Evolutionary conservation across 108 stramenopile genomes (phyloP).

Genomic region (Nitzschia inconspicua): DNA sequence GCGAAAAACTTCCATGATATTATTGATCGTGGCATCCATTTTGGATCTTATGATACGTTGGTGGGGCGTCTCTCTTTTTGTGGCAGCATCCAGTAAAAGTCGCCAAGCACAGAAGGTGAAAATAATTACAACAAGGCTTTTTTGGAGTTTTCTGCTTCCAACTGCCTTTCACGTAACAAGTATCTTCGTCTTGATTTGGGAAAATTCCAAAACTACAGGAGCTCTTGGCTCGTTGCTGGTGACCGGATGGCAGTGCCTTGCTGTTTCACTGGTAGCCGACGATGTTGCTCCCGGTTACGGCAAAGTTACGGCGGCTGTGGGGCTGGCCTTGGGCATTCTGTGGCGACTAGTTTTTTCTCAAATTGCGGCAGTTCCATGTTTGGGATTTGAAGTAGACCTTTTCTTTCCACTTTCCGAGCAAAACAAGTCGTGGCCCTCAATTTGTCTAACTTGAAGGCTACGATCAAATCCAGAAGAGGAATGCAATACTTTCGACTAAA

Average conservation of each 20-base stretch:
- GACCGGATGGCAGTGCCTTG: slow-evolving; percentile 26
- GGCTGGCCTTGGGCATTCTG: background rate
- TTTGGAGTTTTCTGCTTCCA: slow-evolving; percentile 38
- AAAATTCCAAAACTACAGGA: slow-evolving; percentile 39
- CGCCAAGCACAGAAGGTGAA: background rate
- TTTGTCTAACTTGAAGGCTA: no score
- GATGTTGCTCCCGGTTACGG: no score
- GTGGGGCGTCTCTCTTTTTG: slow-evolving; percentile 7
- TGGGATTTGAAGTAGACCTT: slow-evolving; percentile 1
- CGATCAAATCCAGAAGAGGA: no score
- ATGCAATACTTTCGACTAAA: no score
- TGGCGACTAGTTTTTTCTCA: background rate
- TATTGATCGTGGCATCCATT: background rate
- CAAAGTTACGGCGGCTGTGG: background rate
- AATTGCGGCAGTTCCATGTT: background rate
- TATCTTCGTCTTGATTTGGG: slow-evolving; percentile 52
- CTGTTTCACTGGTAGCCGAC: slow-evolving; percentile 4
- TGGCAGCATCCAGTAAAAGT: background rate
- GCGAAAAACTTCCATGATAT: background rate
- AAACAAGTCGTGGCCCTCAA: no score
- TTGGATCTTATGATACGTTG: slow-evolving; percentile 6
- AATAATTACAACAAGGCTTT: slow-evolving; percentile 3
- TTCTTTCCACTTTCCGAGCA: no score
- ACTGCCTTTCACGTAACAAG: slow-evolving; percentile 41
- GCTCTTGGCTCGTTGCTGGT: slow-evolving; percentile 27